Evolutionary conservation across 768 basidiomycete genomes (phyloP).

Genomic region (Russula griseocarnosa): DNA sequence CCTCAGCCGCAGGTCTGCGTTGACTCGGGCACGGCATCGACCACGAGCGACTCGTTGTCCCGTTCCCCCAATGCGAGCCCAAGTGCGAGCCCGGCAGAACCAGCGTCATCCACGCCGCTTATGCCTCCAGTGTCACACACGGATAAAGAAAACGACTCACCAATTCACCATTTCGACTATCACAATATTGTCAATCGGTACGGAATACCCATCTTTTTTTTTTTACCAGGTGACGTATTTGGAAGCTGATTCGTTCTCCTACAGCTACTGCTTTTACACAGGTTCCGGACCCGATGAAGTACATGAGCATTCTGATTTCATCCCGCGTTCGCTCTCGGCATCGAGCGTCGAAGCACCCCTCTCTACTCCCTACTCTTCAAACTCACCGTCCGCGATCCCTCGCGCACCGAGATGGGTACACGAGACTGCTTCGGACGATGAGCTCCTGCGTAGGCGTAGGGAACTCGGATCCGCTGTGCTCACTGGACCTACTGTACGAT

Average conservation of each 20-base stretch:
- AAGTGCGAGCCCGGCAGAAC: conserved; percentile 8
- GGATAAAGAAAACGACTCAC: conserved; percentile 9
- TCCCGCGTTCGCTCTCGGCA: conserved; percentile 46
- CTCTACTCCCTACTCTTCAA: conserved; percentile 23
- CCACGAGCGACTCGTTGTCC: conserved; percentile 20
- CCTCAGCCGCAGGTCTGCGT: conserved; percentile 5
- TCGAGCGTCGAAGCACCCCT: conserved; percentile 54
- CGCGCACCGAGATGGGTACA: conserved; percentile 7
- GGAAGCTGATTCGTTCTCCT: conserved; percentile 23
- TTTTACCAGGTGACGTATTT: background rate
- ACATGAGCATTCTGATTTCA: conserved; percentile 30
- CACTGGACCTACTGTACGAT: conserved; percentile 17
- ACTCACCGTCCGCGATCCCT: conserved; percentile 17
- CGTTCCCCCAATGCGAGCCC: conserved; percentile 21
- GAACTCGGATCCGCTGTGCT: conserved; percentile 23
- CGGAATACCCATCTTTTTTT: conserved; percentile 28
- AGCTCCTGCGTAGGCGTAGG: conserved; percentile 10
- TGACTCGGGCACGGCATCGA: conserved; percentile 9
- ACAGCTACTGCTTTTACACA: conserved; percentile 79
- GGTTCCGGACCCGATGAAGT: conserved; percentile 39
- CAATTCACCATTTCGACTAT: conserved; percentile 38
- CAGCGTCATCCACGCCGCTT: background rate
- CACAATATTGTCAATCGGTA: conserved; percentile 62
- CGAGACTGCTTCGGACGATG: conserved; percentile 13
- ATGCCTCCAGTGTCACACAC: background rate